Percentiles rank a stretch among this genome's conserved stretches.
Conservation (phyloP, 1,139 yeast species). For the Saccharomyces uvarum region DNA sequence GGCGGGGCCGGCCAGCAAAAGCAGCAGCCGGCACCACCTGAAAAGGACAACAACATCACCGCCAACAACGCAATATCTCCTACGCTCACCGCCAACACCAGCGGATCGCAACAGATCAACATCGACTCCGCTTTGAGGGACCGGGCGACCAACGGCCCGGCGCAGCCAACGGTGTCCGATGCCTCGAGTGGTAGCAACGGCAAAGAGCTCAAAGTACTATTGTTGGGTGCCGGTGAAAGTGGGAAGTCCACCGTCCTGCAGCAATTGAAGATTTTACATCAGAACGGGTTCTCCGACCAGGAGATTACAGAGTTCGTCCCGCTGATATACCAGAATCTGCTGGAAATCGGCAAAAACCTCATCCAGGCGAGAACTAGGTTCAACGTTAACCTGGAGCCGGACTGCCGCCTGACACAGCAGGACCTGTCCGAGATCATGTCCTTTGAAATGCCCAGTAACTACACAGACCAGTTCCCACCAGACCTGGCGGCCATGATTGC, state of each 20-base stretch:
- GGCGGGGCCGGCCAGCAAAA: not conserved
- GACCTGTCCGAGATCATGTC: slow-evolving; percentile 7
- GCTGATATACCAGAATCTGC: slow-evolving; percentile 57
- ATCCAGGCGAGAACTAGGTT: slow-evolving; percentile 37
- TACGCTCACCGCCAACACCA: slow-evolving; percentile 1
- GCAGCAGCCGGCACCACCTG: not conserved
- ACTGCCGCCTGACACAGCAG: slow-evolving; percentile 8
- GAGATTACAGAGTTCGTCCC: slow-evolving; percentile 63
- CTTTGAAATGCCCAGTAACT: slow-evolving; percentile 6
- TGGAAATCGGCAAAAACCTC: slow-evolving; percentile 57
- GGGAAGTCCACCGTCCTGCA: slow-evolving; percentile 73
- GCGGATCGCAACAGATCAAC: slow-evolving; percentile 6
- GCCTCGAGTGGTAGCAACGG: slow-evolving; percentile 5
- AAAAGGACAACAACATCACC: slow-evolving; percentile 2
- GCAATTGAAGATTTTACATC: slow-evolving; percentile 67
- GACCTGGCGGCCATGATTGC: slow-evolving; percentile 22
- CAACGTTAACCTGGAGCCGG: slow-evolving; percentile 12
- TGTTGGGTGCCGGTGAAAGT: slow-evolving; percentile 73
- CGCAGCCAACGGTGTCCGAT: not conserved
- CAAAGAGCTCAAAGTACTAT: slow-evolving; percentile 52
- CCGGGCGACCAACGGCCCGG: not conserved
- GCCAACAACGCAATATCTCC: slow-evolving; percentile 5
- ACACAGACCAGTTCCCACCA: not conserved
- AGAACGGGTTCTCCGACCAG: slow-evolving; percentile 57
- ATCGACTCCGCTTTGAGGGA: not conserved